Conservation (phyloP, 1,284 basidiomycete genomes). For the Ganoderma boninense region DNA sequence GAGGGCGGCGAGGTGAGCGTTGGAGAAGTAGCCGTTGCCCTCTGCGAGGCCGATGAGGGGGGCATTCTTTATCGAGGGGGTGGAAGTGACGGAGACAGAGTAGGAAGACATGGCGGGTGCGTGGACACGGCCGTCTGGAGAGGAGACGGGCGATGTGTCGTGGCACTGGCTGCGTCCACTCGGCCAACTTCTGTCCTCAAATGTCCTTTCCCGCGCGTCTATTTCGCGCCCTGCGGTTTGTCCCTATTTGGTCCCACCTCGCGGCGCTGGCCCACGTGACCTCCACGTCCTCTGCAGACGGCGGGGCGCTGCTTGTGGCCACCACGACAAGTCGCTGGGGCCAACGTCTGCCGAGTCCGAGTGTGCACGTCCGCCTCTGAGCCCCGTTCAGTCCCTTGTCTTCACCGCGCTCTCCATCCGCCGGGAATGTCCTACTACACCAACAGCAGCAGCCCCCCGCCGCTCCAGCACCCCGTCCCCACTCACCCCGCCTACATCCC, state of each 20-base stretch:
- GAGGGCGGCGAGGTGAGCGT: slow-evolving; percentile 80
- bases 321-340: too few relatives aligned
- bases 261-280: background rate
- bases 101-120: slow-evolving; percentile 51
- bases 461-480: slow-evolving; percentile 88
- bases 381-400: background rate
- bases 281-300: background rate
- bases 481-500: slow-evolving; percentile 91
- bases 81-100: slow-evolving; percentile 63
- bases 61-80: slow-evolving; percentile 82
- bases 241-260: slow-evolving; percentile 15
- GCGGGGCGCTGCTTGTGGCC: too few relatives aligned
- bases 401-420: background rate
- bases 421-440: slow-evolving; percentile 50
- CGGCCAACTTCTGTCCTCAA: background rate
- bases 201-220: background rate
- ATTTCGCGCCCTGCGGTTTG: background rate
- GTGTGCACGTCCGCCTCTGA: too few relatives aligned
- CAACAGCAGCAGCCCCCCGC: slow-evolving; percentile 75
- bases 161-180: slow-evolving; percentile 15
- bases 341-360: too few relatives aligned
- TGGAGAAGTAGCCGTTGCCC: slow-evolving; percentile 87
- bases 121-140: slow-evolving; percentile 13
- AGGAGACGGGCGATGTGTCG: slow-evolving; percentile 20
- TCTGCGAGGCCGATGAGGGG: slow-evolving; percentile 86